Evolutionary conservation across 768 basidiomycete species (phyloP).

Genomic region (Termitomyces sp.): DNA sequence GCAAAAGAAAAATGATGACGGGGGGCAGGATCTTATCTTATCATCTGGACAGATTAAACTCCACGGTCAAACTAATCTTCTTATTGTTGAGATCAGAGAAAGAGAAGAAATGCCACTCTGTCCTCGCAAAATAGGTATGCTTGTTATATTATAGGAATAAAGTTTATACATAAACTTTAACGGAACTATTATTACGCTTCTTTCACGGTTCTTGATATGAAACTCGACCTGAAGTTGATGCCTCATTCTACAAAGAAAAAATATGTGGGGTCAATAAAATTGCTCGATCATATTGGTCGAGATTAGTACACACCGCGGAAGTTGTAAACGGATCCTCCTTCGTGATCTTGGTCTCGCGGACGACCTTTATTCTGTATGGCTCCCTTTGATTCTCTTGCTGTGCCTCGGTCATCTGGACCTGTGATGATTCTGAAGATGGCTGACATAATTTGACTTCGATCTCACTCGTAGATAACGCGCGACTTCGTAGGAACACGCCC

Average conservation of each 20-base stretch:
- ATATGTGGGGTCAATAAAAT: neutral
- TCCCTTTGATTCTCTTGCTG: neutral
- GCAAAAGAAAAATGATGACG: too few species aligned
- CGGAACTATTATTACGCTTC: too few species aligned
- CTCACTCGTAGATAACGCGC: neutral
- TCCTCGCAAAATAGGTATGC: too few species aligned
- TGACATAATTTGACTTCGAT: constrained; percentile 5
- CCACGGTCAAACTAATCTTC: too few species aligned
- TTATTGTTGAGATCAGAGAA: too few species aligned
- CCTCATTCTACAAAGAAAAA: neutral
- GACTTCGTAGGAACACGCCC: constrained; percentile 2
- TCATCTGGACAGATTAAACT: too few species aligned
- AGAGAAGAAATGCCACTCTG: neutral
- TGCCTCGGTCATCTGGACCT: neutral
- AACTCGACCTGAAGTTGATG: neutral
- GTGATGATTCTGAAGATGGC: neutral
- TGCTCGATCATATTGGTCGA: neutral
- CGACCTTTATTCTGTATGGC: constrained; percentile 6
- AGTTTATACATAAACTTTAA: too few species aligned
- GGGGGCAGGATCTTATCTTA: too few species aligned
- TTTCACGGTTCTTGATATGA: neutral
- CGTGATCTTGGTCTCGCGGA: constrained; percentile 7
- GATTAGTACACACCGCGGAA: neutral
- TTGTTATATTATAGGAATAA: neutral
- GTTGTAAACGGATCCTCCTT: neutral